phyloP scores from a whole-genome alignment of 106 monocot genomes.

The Alisma plantagoaquatica region DNA sequence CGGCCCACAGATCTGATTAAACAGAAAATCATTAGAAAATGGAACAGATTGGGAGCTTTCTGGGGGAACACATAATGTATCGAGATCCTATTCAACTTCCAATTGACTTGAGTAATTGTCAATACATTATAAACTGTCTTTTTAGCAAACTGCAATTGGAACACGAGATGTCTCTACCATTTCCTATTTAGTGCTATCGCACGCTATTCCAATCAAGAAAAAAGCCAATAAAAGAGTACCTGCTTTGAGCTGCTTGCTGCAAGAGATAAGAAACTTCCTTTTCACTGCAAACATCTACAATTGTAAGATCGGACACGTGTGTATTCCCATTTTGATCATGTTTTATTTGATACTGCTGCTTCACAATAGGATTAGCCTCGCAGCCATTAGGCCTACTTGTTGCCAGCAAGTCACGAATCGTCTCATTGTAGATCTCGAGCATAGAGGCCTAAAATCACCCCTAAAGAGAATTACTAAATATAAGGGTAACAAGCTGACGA shows the following conservation, averaged over 20 bases:
- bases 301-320: conserved; percentile 63
- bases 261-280: conserved; percentile 65
- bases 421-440: conserved; percentile 95
- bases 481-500: neutral
- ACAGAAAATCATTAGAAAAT: neutral
- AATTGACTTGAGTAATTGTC: no score
- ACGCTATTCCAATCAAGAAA: neutral
- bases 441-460: conserved; percentile 51
- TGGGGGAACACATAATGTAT: neutral
- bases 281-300: conserved; percentile 76
- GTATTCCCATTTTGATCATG: conserved; percentile 77
- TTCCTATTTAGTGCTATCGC: no score
- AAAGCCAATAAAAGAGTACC: conserved; percentile 20
- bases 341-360: conserved; percentile 67
- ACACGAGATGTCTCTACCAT: no score
- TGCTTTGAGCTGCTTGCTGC: conserved; percentile 68
- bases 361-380: conserved; percentile 20
- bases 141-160: no score
- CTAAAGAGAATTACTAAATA: neutral
- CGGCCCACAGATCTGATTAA: conserved; percentile 64
- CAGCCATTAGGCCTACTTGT: conserved; percentile 12
- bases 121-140: no score
- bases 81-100: no score
- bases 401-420: conserved; percentile 65
- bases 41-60: neutral